Conservation (phyloP, 441 rosid genomes). For the Populus trichocarpa region DNA sequence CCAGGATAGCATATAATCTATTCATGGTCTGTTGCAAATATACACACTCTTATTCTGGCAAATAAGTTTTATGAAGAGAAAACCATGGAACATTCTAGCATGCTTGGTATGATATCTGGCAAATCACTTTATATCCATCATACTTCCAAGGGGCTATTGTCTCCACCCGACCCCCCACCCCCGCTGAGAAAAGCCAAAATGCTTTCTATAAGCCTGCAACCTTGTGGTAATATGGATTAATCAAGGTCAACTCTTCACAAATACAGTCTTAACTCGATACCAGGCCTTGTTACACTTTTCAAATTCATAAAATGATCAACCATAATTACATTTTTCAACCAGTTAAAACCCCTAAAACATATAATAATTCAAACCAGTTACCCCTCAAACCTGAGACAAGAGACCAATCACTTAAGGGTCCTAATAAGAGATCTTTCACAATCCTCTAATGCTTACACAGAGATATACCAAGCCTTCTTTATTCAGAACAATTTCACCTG, state of each 20-base stretch:
- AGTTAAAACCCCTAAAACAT: not conserved
- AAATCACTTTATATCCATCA: not conserved
- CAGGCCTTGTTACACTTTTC: not conserved
- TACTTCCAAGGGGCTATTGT: not conserved
- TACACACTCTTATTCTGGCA: not conserved
- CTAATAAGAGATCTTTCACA: not conserved
- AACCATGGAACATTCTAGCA: not conserved
- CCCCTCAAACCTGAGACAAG: not conserved
- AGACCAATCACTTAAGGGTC: not conserved
- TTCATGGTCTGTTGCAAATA: conserved; percentile 1
- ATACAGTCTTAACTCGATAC: not conserved
- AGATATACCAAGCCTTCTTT: not conserved
- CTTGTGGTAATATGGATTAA: not conserved
- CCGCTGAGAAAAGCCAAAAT: not conserved
- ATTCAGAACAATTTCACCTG: not conserved
- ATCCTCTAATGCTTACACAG: not conserved
- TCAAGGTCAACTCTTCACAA: not conserved
- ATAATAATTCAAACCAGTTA: not conserved
- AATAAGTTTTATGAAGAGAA: not conserved
- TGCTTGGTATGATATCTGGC: not conserved
- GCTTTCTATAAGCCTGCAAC: not conserved
- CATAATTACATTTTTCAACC: not conserved
- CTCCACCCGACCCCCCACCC: not conserved
- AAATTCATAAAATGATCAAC: not conserved
- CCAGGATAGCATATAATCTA: not conserved